Base-by-base conservation (phyloP, 148 eudicot species). In the Fagopyrum tataricum region DNA sequence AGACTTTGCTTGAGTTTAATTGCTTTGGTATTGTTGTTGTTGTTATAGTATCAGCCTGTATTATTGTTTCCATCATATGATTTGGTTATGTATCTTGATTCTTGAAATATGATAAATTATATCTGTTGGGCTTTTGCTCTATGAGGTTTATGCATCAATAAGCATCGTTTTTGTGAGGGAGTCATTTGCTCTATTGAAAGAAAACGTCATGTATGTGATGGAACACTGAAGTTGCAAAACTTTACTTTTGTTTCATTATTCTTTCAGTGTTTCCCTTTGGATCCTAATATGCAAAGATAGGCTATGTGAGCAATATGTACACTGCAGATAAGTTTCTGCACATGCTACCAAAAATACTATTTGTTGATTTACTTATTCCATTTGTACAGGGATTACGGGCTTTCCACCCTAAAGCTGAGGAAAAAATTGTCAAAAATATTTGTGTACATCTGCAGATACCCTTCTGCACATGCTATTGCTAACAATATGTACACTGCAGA, bases 381-480 rank as follows among this genome's bases (percentile, higher is more conserved):
- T 67, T 42, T 76, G 81, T 85, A 77, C 86, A 93, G 97, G 98
- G 98, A 70, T 78, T 93, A 61, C 92, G 98, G 44, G 92, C 92
- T 72, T 93, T 91, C 84, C 91, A 89, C 78, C 98, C 98, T 3
- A 93, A 91, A 81, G 83, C 83, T 59, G 98, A 93, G 80, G n/a
- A n/a, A n/a, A n/a, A n/a, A n/a, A n/a, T n/a, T n/a, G n/a, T n/a
- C n/a, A n/a, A n/a, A n/a, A n/a, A n/a, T n/a, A n/a, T n/a, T n/a
- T n/a, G n/a, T n/a, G n/a, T n/a, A n/a, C n/a, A n/a, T n/a, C n/a
- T n/a, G n/a, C n/a, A n/a, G n/a, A n/a, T n/a, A n/a, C n/a, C n/a
- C n/a, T n/a, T n/a, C n/a, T n/a, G n/a, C n/a, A n/a, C n/a, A n/a
- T n/a, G n/a, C n/a, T n/a, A n/a, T n/a, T n/a, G n/a, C 68, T 11